Evolutionary conservation across 495 filamentous ascomycete species (phyloP).

Genomic region (Schizothecium vesticola): DNA sequence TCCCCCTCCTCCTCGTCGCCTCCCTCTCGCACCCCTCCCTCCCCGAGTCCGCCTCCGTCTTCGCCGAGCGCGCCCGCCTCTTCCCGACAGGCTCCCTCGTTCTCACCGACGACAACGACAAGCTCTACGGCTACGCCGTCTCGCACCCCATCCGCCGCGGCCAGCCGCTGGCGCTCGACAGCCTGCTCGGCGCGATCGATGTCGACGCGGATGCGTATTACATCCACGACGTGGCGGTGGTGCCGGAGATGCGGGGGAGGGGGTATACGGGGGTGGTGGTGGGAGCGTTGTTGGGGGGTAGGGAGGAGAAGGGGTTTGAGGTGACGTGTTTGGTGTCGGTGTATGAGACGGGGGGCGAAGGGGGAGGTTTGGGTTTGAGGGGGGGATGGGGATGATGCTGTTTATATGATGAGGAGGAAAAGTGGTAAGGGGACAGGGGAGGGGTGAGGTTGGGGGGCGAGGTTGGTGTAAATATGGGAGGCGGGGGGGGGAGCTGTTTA

Average conservation of each 20-base stretch:
- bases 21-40: slow-evolving; percentile 24
- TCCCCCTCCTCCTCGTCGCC: slow-evolving; percentile 22
- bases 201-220: slow-evolving; percentile 32
- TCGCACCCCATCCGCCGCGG: slow-evolving; percentile 31
- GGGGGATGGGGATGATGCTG: slow-evolving; percentile 27
- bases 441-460: no score
- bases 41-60: slow-evolving; percentile 25
- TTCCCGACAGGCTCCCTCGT: slow-evolving; percentile 32
- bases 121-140: slow-evolving; percentile 32
- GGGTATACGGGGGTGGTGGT: slow-evolving; percentile 22
- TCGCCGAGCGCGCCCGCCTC: slow-evolving; percentile 27
- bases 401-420: slow-evolving; percentile 11
- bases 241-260: slow-evolving; percentile 22
- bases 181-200: slow-evolving; percentile 23
- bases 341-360: slow-evolving; percentile 33
- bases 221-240: slow-evolving; percentile 35
- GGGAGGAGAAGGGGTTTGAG: slow-evolving; percentile 14
- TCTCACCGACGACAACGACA: slow-evolving; percentile 14
- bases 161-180: slow-evolving; percentile 31
- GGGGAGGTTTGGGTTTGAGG: slow-evolving; percentile 30
- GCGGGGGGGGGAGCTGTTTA: no score
- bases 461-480: no score
- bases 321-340: slow-evolving; percentile 31
- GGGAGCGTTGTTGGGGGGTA: slow-evolving; percentile 12
- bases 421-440: no score